Conservation (phyloP, 306 rosid genomes). For the Prunus campanulata region DNA sequence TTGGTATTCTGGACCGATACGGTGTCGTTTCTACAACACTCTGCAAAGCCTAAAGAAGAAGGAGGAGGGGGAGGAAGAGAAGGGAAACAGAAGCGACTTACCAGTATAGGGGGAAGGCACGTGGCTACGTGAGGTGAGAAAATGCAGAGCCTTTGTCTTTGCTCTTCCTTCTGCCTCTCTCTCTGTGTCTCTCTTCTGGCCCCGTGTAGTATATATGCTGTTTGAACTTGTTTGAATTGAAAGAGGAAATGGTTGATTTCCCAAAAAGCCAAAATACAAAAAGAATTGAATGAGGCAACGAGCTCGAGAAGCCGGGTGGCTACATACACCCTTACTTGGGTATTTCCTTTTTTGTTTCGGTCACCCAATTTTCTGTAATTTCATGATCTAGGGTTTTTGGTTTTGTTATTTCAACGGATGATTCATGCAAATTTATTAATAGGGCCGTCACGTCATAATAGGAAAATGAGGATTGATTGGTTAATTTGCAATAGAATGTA, state of each 20-base stretch:
- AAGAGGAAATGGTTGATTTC: not conserved
- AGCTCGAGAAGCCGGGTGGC: not conserved
- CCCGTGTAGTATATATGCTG: not conserved
- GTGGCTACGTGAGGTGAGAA: not conserved
- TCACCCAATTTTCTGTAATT: not conserved
- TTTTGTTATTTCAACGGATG: not conserved
- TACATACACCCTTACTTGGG: not conserved
- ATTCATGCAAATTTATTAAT: not conserved
- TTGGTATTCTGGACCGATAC: not conserved
- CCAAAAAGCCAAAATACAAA: not conserved
- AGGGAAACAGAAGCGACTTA: not conserved
- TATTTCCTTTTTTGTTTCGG: not conserved
- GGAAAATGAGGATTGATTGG: not conserved
- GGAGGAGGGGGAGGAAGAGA: too few relatives aligned
- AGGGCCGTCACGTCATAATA: not conserved
- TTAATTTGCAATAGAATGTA: not conserved
- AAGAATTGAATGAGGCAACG: not conserved
- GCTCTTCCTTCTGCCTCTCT: not conserved
- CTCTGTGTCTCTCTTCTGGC: not conserved
- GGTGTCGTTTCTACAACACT: not conserved
- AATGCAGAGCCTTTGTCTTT: not conserved
- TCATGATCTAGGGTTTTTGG: not conserved
- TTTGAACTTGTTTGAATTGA: not conserved
- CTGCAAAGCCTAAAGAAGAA: not conserved
- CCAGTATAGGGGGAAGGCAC: not conserved